phyloP scores from a whole-genome alignment of 2,329 filamentous ascomycete genomes.

The Aspergillus sp. region DNA sequence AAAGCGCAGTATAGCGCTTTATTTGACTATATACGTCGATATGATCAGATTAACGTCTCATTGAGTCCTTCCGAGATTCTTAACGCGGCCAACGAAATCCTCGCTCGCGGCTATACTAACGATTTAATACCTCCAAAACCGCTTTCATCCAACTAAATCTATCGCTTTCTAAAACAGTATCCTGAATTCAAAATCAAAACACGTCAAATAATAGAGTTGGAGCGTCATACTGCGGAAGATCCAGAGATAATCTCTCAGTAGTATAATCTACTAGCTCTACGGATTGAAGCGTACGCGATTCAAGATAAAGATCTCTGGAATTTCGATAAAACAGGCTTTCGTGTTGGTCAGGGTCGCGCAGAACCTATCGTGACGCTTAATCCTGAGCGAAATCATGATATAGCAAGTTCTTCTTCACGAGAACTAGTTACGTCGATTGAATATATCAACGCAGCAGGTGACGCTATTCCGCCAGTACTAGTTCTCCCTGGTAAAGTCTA shows the following conservation, averaged over 20 bases:
- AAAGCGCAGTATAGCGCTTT: background rate
- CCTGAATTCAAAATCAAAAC: no score
- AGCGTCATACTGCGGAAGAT: background rate
- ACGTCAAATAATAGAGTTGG: background rate
- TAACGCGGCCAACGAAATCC: background rate
- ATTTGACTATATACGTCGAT: background rate
- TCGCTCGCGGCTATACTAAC: background rate
- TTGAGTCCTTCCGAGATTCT: background rate
- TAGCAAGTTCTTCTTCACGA: background rate
- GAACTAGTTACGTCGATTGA: background rate
- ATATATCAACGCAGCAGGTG: background rate
- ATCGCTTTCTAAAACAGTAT: background rate
- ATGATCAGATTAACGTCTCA: background rate
- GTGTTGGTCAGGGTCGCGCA: no score
- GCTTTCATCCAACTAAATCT: background rate
- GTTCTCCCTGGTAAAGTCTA: background rate
- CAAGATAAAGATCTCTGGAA: background rate
- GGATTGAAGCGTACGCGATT: background rate
- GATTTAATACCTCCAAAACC: background rate
- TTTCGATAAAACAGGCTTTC: background rate
- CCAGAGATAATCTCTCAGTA: background rate
- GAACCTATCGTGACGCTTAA: no score
- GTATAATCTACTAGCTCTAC: background rate
- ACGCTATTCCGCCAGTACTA: background rate
- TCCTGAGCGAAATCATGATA: background rate